Evolutionary conservation across 768 basidiomycete genomes (phyloP).

Genomic region (Kwoniella heveanensis): DNA sequence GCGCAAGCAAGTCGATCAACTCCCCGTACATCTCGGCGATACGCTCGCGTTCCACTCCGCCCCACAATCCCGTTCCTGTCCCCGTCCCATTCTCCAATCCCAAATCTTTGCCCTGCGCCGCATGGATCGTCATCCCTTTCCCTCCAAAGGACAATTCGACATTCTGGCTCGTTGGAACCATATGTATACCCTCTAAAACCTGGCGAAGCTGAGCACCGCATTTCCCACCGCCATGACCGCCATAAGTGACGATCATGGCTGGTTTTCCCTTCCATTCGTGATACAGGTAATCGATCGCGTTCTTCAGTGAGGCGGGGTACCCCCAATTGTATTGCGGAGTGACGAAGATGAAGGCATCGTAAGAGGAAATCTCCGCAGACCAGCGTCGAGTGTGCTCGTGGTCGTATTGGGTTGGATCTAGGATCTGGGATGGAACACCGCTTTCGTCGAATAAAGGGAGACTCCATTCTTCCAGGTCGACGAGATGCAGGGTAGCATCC

Average conservation of each 20-base stretch:
- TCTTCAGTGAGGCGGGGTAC: constrained; percentile 58
- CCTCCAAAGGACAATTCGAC: neutral
- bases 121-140: neutral
- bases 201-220: constrained; percentile 43
- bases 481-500: neutral
- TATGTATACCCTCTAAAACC: neutral
- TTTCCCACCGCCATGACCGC: constrained; percentile 55
- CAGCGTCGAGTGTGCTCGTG: neutral
- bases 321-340: constrained; percentile 59
- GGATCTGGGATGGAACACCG: neutral
- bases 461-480: neutral
- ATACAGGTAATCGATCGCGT: constrained; percentile 58
- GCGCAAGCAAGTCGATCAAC: neutral
- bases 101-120: neutral
- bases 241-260: constrained; percentile 55
- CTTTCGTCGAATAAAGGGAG: neutral
- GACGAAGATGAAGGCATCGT: constrained; percentile 56
- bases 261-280: constrained; percentile 58
- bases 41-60: neutral
- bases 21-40: neutral
- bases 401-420: neutral
- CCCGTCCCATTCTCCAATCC: neutral
- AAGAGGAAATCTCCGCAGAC: neutral
- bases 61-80: neutral
- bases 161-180: neutral